Percentiles rank a stretch among this genome's conserved stretches.
These are phyloP conservation scores for Ogataea wickerhamii DNA, from an alignment of 805 yeast species.

Conservation along the genomic window DNA sequence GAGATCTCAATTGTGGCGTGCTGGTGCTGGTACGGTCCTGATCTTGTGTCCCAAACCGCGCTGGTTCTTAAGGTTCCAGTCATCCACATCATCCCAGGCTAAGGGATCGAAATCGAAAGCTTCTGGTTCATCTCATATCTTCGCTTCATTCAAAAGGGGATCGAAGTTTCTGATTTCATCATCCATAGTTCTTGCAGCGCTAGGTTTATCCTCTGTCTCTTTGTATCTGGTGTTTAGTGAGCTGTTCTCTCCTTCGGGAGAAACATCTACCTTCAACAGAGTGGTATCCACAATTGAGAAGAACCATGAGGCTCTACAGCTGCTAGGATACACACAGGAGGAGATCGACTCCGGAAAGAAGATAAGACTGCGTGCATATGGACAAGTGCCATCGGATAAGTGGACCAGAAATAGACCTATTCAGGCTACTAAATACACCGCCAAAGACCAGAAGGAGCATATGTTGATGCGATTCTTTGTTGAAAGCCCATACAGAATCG, in stretches of 20 bases:
- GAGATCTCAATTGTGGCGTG: neutral
- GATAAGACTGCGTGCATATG: constrained; percentile 72
- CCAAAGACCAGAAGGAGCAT: constrained; percentile 75
- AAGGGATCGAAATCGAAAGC: constrained; percentile 22
- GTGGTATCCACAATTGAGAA: constrained; percentile 76
- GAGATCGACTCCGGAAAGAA: constrained; percentile 44
- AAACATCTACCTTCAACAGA: constrained; percentile 83
- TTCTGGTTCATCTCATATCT: constrained; percentile 27
- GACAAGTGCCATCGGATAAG: constrained; percentile 63
- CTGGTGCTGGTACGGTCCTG: neutral
- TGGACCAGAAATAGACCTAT: constrained; percentile 91
- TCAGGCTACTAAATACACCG: constrained; percentile 58
- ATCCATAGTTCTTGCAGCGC: constrained; percentile 60
- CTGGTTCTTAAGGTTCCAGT: constrained; percentile 1
- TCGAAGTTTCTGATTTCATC: constrained; percentile 62
- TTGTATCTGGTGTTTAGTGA: constrained; percentile 77
- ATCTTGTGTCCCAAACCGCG: neutral
- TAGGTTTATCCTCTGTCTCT: constrained; percentile 63
- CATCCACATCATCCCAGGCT: neutral
- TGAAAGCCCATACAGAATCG: constrained; percentile 62
- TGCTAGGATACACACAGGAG: constrained; percentile 39
- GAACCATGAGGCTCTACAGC: constrained; percentile 54
- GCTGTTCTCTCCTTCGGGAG: constrained; percentile 84
- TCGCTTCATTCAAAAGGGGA: constrained; percentile 47
- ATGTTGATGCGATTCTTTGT: constrained; percentile 83